A percentile compares a stretch with the other conserved stretches of the same genome.
phyloP scores from a whole-genome alignment of 495 filamentous ascomycete genomes.

The Lineolata rhizophorae region DNA sequence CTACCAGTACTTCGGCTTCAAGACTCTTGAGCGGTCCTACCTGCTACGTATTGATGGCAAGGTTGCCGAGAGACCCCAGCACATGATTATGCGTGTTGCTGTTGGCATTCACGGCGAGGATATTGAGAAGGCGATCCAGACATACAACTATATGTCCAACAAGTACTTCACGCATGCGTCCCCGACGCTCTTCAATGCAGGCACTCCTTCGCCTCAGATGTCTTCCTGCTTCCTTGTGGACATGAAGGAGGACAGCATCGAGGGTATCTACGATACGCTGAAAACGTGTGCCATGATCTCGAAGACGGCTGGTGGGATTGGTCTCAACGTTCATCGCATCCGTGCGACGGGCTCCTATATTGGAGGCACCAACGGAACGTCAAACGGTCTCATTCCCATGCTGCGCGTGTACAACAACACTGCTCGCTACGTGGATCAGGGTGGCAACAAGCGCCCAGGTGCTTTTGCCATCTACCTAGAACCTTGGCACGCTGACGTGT shows the following conservation, averaged over 20 bases:
- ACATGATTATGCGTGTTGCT: conserved; percentile 97
- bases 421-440: conserved; percentile 93
- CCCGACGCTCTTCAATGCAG: conserved; percentile 92
- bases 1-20: conserved; percentile 99
- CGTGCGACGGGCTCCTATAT: conserved; percentile 96
- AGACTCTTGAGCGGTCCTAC: conserved; percentile 95
- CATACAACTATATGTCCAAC: conserved; percentile 93
- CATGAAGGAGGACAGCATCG: conserved; percentile 98
- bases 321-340: conserved; percentile 85
- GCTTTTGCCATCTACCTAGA: conserved; percentile 99
- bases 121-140: conserved; percentile 84
- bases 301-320: conserved; percentile 95
- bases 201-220: conserved; percentile 78
- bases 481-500: conserved; percentile 96
- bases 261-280: conserved; percentile 95
- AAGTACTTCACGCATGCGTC: conserved; percentile 98
- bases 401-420: conserved; percentile 98
- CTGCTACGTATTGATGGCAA: conserved; percentile 80
- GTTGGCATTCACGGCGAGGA: conserved; percentile 92
- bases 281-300: conserved; percentile 99
- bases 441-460: conserved; percentile 96
- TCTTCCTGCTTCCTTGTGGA: conserved; percentile 96
- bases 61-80: conserved; percentile 88
- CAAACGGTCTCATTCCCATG: conserved; percentile 95
- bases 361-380: conserved; percentile 87